Evolutionary conservation across 2,329 filamentous ascomycete genomes (phyloP).

Genomic region (Trichoderma cornu-damae): DNA sequence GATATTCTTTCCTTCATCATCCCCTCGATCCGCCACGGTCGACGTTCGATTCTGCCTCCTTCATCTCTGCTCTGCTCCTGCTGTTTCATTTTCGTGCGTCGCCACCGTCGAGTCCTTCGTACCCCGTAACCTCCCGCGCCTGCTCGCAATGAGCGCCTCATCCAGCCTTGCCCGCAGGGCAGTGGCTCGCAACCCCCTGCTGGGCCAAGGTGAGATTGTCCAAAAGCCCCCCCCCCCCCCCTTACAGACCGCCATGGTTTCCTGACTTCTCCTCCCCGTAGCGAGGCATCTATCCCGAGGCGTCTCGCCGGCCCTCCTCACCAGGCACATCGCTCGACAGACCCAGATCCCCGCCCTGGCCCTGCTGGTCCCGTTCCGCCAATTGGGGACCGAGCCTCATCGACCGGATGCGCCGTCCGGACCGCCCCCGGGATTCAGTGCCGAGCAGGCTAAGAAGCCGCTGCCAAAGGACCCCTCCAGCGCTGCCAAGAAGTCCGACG

Average conservation of each 20-base stretch:
- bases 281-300: slow-evolving; percentile 46
- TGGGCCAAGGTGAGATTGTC: slow-evolving; percentile 42
- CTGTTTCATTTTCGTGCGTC: not conserved
- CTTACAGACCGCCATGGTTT: slow-evolving; percentile 7
- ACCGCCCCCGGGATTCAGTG: slow-evolving; percentile 85
- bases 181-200: slow-evolving; percentile 48
- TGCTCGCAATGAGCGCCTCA: slow-evolving; percentile 49
- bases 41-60: slow-evolving; percentile 4
- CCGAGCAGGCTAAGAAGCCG: slow-evolving; percentile 84
- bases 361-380: slow-evolving; percentile 52
- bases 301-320: slow-evolving; percentile 43
- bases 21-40: slow-evolving; percentile 6
- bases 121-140: not conserved
- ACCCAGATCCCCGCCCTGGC: slow-evolving; percentile 49
- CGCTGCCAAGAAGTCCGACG: slow-evolving; percentile 30
- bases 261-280: slow-evolving; percentile 23
- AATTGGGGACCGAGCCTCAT: slow-evolving; percentile 56
- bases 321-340: slow-evolving; percentile 43
- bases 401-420: slow-evolving; percentile 49
- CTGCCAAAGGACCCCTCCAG: slow-evolving; percentile 52
- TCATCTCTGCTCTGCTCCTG: not conserved
- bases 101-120: not conserved
- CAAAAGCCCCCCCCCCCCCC: too few relatives aligned
- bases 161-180: slow-evolving; percentile 52
- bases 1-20: slow-evolving; percentile 16